phyloP scores from a whole-genome alignment of 2,329 filamentous ascomycete genomes.

The Ustulina deusta region DNA sequence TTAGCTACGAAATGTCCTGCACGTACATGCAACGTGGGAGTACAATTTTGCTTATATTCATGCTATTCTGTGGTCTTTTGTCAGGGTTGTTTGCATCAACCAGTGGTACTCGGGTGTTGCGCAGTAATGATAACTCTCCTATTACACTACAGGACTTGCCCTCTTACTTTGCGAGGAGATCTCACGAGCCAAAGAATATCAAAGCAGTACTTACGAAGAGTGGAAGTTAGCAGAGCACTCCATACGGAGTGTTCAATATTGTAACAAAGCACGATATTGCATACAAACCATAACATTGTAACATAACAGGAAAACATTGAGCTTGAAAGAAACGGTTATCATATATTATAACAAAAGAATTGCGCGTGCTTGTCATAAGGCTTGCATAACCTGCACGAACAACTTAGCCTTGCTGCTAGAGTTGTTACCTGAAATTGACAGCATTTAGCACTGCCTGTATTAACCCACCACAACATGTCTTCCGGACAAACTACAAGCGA shows the following conservation, averaged over 20 bases:
- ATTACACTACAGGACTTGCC: too few species aligned
- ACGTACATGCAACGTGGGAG: not conserved
- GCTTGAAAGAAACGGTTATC: not conserved
- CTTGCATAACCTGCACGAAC: not conserved
- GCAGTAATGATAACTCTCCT: too few species aligned
- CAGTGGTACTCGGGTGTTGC: not conserved
- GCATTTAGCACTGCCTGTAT: not conserved
- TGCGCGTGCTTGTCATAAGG: not conserved
- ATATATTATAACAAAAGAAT: not conserved
- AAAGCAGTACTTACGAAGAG: too few species aligned
- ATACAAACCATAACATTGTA: not conserved
- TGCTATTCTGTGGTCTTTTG: not conserved
- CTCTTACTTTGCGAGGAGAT: too few species aligned
- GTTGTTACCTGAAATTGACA: not conserved
- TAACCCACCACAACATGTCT: not conserved
- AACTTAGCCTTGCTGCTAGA: not conserved
- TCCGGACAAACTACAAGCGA: not conserved
- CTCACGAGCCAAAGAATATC: too few species aligned
- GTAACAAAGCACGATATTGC: not conserved
- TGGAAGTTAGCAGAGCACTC: too few species aligned
- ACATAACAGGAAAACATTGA: not conserved
- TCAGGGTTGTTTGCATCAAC: too few species aligned
- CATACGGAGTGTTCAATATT: too few species aligned
- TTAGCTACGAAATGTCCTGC: not conserved
- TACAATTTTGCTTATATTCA: not conserved